phyloP scores from a whole-genome alignment of 2,329 filamentous ascomycete genomes.

The Plectosphaerella plurivora region DNA sequence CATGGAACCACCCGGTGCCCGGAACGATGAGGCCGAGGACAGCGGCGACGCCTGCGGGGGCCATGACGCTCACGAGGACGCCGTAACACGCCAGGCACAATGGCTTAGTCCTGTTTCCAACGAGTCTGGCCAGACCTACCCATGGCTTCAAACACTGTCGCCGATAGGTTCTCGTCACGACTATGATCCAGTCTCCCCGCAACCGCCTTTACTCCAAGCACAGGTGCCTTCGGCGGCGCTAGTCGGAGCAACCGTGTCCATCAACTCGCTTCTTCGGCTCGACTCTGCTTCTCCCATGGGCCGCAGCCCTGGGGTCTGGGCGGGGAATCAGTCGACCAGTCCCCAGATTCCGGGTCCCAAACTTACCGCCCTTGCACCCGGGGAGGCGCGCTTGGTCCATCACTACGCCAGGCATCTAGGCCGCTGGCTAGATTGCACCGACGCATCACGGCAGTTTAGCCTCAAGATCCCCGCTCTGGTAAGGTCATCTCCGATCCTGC shows the following conservation, averaged over 20 bases:
- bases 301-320: neutral
- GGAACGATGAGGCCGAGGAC: neutral
- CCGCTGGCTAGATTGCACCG: slow-evolving; percentile 14
- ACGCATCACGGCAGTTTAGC: slow-evolving; percentile 12
- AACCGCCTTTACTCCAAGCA: neutral
- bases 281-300: slow-evolving; percentile 3
- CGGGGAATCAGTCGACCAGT: neutral
- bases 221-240: neutral
- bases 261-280: neutral
- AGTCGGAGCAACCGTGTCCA: neutral
- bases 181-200: neutral
- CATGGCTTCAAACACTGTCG: neutral
- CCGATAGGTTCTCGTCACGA: neutral
- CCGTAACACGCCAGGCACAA: neutral
- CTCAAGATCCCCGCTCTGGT: slow-evolving; percentile 8
- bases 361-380: neutral
- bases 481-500: slow-evolving; percentile 6
- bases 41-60: neutral
- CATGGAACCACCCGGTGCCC: neutral
- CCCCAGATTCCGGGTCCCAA: neutral
- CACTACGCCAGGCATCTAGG: slow-evolving; percentile 8
- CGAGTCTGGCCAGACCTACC: neutral
- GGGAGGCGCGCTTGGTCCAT: slow-evolving; percentile 8
- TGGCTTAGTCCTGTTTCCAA: neutral
- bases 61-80: neutral